Percentiles rank a stretch among this genome's conserved stretches.
These are phyloP conservation scores for Physaria fendleri DNA, from an alignment of 345 rosid genomes.

Conservation along the genomic window DNA sequence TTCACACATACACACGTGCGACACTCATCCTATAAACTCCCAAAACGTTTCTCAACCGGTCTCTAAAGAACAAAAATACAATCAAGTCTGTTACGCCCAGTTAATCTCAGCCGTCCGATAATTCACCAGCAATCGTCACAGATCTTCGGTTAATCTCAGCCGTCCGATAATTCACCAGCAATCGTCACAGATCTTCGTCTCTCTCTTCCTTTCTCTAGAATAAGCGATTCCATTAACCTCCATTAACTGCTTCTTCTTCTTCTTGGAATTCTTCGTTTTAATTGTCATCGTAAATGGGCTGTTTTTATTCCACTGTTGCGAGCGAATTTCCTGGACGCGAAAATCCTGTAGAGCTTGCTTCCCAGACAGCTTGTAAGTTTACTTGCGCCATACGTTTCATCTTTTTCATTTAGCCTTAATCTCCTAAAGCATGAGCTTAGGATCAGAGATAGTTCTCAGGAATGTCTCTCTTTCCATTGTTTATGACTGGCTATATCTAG, in stretches of 20 bases:
- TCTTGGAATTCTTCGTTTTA: too few species aligned
- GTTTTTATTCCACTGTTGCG: slow-evolving; percentile 66
- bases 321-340: slow-evolving; percentile 68
- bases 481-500: too few species aligned
- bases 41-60: not conserved
- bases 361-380: slow-evolving; percentile 88
- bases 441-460: not conserved
- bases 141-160: too few species aligned
- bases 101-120: slow-evolving; percentile 27
- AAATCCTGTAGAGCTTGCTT: slow-evolving; percentile 78
- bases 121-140: not conserved
- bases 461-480: slow-evolving; percentile 5
- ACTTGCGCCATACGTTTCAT: slow-evolving; percentile 19
- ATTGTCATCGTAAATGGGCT: slow-evolving; percentile 70
- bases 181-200: too few species aligned
- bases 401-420: not conserved
- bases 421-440: not conserved
- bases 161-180: too few species aligned
- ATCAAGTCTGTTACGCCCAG: slow-evolving; percentile 16
- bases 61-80: slow-evolving; percentile 12
- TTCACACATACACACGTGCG: too few species aligned
- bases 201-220: slow-evolving; percentile 1
- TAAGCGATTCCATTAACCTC: not conserved
- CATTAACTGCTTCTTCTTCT: slow-evolving; percentile 1
- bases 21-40: slow-evolving; percentile 18